A percentile compares a stretch with the other conserved stretches of the same genome.
phyloP scores from a whole-genome alignment of 169 alveolate genomes.

The Nephromyces sp. region DNA sequence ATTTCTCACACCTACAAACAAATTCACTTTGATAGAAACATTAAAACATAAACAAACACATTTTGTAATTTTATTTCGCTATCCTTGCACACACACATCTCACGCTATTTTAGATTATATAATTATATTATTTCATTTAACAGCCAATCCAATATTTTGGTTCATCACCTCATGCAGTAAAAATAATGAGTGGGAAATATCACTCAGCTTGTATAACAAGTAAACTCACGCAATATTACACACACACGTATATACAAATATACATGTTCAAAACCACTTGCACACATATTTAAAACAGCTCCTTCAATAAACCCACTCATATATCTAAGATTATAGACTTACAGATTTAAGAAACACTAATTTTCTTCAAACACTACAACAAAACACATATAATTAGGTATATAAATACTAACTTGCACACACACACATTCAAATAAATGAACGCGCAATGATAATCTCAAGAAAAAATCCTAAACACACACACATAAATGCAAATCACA shows the following conservation, averaged over 20 bases:
- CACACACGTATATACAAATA: too few relatives aligned
- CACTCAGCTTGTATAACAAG: not conserved
- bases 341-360: not conserved
- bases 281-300: too few relatives aligned
- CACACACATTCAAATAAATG: too few relatives aligned
- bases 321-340: not conserved
- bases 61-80: not conserved
- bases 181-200: not conserved
- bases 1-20: too few relatives aligned
- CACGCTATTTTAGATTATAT: not conserved
- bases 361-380: too few relatives aligned
- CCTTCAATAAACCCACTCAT: not conserved
- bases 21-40: too few relatives aligned
- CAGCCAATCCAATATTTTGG: not conserved
- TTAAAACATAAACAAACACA: not conserved
- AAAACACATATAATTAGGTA: too few relatives aligned
- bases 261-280: too few relatives aligned
- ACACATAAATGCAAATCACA: too few relatives aligned
- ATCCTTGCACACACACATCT: not conserved
- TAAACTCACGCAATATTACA: not conserved
- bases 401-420: too few relatives aligned
- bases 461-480: too few relatives aligned
- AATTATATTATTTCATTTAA: not conserved
- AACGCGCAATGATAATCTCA: too few relatives aligned
- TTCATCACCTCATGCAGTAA: not conserved